phyloP scores from a whole-genome alignment of 768 basidiomycete species.

The Collybia sordida region DNA sequence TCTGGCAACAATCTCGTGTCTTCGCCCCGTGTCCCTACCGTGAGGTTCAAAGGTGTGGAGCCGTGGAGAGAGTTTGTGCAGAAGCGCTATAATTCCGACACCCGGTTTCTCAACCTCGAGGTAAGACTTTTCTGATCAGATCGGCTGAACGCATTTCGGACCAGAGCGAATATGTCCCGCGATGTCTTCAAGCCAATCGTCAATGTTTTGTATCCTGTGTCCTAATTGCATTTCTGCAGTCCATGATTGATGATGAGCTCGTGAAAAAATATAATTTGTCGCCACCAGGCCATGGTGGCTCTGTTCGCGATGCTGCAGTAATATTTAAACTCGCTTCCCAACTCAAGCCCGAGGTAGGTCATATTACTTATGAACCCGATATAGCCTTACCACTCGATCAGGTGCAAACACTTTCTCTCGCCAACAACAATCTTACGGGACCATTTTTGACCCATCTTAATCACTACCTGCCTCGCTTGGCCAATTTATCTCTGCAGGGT shows the following conservation, averaged over 20 bases:
- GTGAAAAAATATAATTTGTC: constrained; percentile 69
- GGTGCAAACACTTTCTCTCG: constrained; percentile 83
- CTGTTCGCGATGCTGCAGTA: constrained; percentile 68
- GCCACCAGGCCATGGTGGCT: constrained; percentile 71
- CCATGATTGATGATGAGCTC: constrained; percentile 75
- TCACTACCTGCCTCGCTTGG: constrained; percentile 76
- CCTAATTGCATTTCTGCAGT: constrained; percentile 41
- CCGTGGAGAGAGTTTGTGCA: constrained; percentile 77
- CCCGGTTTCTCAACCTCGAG: constrained; percentile 78
- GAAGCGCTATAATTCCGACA: constrained; percentile 68
- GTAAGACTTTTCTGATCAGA: constrained; percentile 42
- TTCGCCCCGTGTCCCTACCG: not conserved
- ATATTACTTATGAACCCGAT: constrained; percentile 1
- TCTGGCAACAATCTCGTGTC: constrained; percentile 10
- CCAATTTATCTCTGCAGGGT: constrained; percentile 77
- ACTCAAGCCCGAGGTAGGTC: constrained; percentile 67
- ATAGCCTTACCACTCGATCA: constrained; percentile 22
- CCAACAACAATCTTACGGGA: constrained; percentile 69
- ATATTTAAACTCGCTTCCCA: constrained; percentile 86
- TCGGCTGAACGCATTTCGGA: constrained; percentile 19
- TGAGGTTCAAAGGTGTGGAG: constrained; percentile 45
- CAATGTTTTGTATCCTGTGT: constrained; percentile 15
- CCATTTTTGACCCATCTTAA: constrained; percentile 57
- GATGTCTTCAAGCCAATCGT: constrained; percentile 17
- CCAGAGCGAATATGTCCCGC: constrained; percentile 14